phyloP scores from a whole-genome alignment of 75 land plant genomes.

The Cupressus sempervirens region DNA sequence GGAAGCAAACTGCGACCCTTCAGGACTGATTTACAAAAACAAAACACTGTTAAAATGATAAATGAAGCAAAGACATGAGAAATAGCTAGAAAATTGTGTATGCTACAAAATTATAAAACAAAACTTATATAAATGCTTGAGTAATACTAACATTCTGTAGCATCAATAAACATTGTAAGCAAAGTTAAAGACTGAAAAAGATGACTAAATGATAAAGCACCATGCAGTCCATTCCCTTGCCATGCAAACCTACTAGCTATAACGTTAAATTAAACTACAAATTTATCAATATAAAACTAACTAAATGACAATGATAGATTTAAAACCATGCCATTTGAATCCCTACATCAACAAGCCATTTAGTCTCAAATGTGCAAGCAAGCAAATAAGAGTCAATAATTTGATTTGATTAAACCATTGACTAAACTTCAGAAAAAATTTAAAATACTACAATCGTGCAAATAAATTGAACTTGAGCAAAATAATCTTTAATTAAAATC shows the following conservation, averaged over 20 bases:
- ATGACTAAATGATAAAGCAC: background rate
- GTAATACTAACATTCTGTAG: background rate
- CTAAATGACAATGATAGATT: background rate
- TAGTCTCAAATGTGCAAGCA: too few species aligned
- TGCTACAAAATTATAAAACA: background rate
- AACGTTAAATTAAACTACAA: background rate
- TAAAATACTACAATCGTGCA: background rate
- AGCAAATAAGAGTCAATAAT: too few species aligned
- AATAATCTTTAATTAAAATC: background rate
- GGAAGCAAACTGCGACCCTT: slow-evolving; percentile 42
- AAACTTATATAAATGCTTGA: background rate
- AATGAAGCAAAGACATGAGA: background rate
- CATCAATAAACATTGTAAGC: background rate
- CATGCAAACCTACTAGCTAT: background rate
- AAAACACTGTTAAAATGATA: background rate
- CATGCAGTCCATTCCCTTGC: background rate
- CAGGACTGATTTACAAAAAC: slow-evolving; percentile 33
- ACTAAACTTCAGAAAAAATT: background rate
- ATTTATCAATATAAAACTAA: background rate
- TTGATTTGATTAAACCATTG: too few species aligned
- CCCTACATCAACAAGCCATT: background rate
- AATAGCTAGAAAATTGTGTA: background rate
- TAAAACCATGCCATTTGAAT: background rate
- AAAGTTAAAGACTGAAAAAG: background rate
- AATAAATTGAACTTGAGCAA: background rate